These are phyloP conservation scores for Xerocomellus intermedius DNA, from an alignment of 768 basidiomycete genomes.

Conservation along the genomic window DNA sequence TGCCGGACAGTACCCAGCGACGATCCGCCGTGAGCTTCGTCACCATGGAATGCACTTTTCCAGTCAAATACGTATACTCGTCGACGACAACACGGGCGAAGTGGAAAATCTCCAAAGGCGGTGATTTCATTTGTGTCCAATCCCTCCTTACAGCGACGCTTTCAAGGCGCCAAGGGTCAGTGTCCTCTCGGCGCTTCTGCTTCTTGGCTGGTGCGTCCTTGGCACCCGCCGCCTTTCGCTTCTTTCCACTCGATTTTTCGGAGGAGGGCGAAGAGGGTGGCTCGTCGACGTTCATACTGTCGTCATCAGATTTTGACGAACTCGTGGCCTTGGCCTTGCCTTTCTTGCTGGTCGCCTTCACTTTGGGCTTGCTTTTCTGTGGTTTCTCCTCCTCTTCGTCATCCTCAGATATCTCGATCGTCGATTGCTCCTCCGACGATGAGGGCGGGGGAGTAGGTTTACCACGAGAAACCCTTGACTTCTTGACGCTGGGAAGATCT, in stretches of 20 bases:
- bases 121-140: constrained; percentile 77
- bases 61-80: constrained; percentile 91
- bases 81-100: constrained; percentile 88
- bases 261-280: constrained; percentile 35
- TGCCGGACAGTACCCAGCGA: constrained; percentile 96
- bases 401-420: constrained; percentile 23
- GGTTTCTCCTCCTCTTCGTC: constrained; percentile 30
- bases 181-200: constrained; percentile 58
- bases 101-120: constrained; percentile 91
- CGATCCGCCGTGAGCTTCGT: constrained; percentile 74
- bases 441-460: constrained; percentile 31
- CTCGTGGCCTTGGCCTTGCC: constrained; percentile 26
- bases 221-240: constrained; percentile 39
- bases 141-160: constrained; percentile 60
- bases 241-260: constrained; percentile 41
- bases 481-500: constrained; percentile 20
- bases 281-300: constrained; percentile 61
- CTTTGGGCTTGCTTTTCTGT: constrained; percentile 30
- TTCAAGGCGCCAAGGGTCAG: constrained; percentile 77
- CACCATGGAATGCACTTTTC: constrained; percentile 74
- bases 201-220: constrained; percentile 47
- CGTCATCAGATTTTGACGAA: constrained; percentile 39
- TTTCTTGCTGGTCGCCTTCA: constrained; percentile 21
- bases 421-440: constrained; percentile 32
- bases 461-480: constrained; percentile 20